Evolutionary conservation across 1,284 basidiomycete species (phyloP).

Genomic region (Leccinum angustisporum): DNA sequence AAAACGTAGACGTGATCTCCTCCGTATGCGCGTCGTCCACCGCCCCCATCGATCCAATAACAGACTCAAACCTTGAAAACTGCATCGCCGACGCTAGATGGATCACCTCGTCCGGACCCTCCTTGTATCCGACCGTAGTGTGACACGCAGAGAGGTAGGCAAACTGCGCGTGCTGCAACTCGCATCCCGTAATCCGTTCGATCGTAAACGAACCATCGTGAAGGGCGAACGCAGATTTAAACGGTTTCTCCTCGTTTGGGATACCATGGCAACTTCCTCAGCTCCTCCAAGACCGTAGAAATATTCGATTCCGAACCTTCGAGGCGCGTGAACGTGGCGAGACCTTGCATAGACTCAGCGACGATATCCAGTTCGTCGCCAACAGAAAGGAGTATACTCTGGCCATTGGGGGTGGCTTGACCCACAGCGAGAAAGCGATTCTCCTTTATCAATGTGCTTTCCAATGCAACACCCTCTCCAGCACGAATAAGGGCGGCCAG

Average conservation of each 20-base stretch:
- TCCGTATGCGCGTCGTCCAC: not conserved
- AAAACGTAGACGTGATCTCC: not conserved
- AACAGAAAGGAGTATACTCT: not conserved
- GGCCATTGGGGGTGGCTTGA: too few species aligned
- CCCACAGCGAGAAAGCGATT: too few species aligned
- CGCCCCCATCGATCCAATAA: not conserved
- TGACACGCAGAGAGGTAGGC: not conserved
- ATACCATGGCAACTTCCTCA: not conserved
- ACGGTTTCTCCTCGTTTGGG: not conserved
- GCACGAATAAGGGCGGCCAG: too few species aligned
- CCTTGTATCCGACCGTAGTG: not conserved
- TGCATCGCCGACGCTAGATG: not conserved
- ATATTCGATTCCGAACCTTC: not conserved
- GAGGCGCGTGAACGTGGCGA: not conserved
- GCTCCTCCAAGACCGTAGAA: not conserved
- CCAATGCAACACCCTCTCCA: too few species aligned
- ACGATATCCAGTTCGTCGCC: not conserved
- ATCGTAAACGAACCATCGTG: not conserved
- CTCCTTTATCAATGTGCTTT: too few species aligned
- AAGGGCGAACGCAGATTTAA: not conserved
- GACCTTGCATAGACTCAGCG: not conserved
- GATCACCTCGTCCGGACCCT: not conserved
- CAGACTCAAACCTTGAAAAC: not conserved
- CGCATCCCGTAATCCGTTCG: not conserved
- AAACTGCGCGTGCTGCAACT: not conserved